Base-by-base conservation (phyloP, 148 eudicot genomes). In the Cornus controversa region DNA sequence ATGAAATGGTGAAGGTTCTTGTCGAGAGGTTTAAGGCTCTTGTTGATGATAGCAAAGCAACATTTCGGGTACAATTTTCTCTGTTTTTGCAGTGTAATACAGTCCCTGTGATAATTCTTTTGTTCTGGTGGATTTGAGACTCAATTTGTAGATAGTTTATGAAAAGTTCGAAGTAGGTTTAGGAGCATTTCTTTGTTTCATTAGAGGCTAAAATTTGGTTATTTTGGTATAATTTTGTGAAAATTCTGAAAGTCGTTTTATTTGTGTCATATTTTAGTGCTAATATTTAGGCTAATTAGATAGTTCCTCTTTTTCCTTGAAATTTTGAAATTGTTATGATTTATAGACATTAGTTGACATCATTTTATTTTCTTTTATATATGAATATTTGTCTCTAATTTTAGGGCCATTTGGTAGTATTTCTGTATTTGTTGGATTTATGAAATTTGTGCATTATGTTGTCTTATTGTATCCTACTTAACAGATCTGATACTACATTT, bases 1-100 rank as follows among this genome's bases (percentile, higher is more conserved):
- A 20, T 57, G 89, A 89, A 68, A 89, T 85, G 85, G 94, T 90
- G 76, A 58, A 75, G 3, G 47, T 86, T n/a, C 91, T 95, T 29
- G 84, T 87, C 70, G 94, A 90, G 53, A 87, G 88, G 68, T 93
- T 95, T 69, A 85, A 78, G 81, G 90, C 73, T 16, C 85, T 91
- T 25, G 92, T 95, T 76, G 89, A 90, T 54, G 96, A 93, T 37
- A 86, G 93, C 82, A 82, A 74, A 72, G 83, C 83, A 34, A 81
- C 76, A 73, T 86, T 89, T 74, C 89, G 88, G 91, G 98, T 95
- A 89, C 20, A 26, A 50, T 4, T 24, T n/a, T 37, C 45, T 58
- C 34, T 28, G 25, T 62, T 53, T 53, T 14, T 53, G 8, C 18
- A 8, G 11, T 53, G 14, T 15, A 53, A 53, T 53, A 53, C 58